Conservation (phyloP, 345 rosid genomes). For the Aquilaria malaccensis region DNA sequence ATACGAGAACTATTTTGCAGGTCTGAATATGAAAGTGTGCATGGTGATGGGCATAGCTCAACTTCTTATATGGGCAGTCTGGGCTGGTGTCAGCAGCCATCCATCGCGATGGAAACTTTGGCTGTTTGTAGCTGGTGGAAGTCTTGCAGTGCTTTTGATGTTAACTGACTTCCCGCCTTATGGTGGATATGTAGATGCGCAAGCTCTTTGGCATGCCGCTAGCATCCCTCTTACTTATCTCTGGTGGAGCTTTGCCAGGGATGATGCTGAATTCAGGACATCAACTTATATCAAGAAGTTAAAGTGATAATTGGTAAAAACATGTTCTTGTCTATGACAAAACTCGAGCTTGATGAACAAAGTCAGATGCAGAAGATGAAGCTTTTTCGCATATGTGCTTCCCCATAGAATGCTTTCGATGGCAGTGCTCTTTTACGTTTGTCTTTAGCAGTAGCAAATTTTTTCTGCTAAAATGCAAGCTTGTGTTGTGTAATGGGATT, state of each 20-base stretch:
- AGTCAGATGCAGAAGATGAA: neutral
- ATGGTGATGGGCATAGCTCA: slow-evolving; percentile 51
- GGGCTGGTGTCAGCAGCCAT: slow-evolving; percentile 65
- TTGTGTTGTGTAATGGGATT: slow-evolving; percentile 5
- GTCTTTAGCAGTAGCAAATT: slow-evolving; percentile 4
- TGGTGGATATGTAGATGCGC: slow-evolving; percentile 69
- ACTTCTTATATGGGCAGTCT: slow-evolving; percentile 72
- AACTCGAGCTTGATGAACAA: neutral
- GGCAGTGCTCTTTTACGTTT: slow-evolving; percentile 6
- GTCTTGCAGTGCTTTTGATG: slow-evolving; percentile 46
- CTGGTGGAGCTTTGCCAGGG: slow-evolving; percentile 87
- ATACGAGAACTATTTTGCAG: slow-evolving; percentile 26
- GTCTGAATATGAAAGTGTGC: slow-evolving; percentile 73
- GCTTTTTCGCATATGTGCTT: neutral
- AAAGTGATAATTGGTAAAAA: slow-evolving; percentile 31
- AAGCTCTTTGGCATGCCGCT: slow-evolving; percentile 63
- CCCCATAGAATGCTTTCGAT: slow-evolving; percentile 3
- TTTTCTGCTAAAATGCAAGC: slow-evolving; percentile 13
- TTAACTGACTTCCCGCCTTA: slow-evolving; percentile 73
- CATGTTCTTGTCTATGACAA: slow-evolving; percentile 3
- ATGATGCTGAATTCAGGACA: slow-evolving; percentile 72
- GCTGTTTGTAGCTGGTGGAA: slow-evolving; percentile 44
- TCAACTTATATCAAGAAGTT: slow-evolving; percentile 48
- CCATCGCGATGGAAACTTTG: slow-evolving; percentile 80
- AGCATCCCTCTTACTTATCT: slow-evolving; percentile 66